Base-by-base conservation (phyloP, 176 grass and related monocot genomes). In the Cenchrus fungigraminus region DNA sequence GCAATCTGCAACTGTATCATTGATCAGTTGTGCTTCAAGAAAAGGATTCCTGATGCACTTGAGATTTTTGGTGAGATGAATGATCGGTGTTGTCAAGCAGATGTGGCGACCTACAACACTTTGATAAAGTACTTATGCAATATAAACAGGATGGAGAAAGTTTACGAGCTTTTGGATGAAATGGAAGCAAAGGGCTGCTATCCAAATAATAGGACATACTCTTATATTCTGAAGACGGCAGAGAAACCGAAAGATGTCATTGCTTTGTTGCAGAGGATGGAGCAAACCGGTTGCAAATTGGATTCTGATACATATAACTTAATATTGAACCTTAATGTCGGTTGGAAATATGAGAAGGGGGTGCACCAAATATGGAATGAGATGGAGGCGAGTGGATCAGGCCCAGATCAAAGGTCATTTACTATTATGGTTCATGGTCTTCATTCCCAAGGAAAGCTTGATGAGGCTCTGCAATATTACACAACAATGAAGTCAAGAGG, bases 1-100 rank as follows among this genome's bases (percentile, higher is more conserved):
- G 81, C 86, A 0, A 95, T 95, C 68, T 95, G 90, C 69, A 90
- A 92, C 53, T 95, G 93, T 67, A 90, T 92, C 37, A 95, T 95
- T 25, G 93, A 92, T 32, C 79, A 89, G 51, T 84, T 95, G 60
- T 95, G 93, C 60, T 95, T 92, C 58, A 95, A 92, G 85, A 95
- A 95, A 85, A 86, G 64, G 84, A 88, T 95, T 70, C 93, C 88
- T 17, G 78, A 92, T 70, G 93, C 93, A 15, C 87, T 95, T 47
- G 54, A 79, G 52, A 95, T 95, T 74, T 92, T 95, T 55, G 40
- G 87, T 58, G 93, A 92, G 83, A 95, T 95, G 90, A 86, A 88
- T 80, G 90, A 90, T 28, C 85, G 59, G 54, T 60, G 77, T 66
- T 95, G 88, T 60, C 85, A 78, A 66, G 87, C 90, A 45, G 83